Evolutionary conservation across 2,329 filamentous ascomycete species (phyloP).

Genomic region (Colletotrichum sublineola): DNA sequence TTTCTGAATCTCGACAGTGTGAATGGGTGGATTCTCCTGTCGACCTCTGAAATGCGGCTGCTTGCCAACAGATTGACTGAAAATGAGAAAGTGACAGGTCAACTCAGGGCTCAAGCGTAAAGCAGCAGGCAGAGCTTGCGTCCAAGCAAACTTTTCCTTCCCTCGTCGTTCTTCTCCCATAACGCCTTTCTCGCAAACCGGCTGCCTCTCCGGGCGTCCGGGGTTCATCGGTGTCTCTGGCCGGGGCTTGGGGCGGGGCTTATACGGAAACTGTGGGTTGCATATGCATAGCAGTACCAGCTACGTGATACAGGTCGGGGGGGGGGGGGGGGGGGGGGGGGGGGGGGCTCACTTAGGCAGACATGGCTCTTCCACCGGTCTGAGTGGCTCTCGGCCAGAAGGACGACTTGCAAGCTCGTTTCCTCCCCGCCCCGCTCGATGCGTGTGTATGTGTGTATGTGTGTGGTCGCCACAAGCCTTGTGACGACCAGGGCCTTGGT

Average conservation of each 20-base stretch:
- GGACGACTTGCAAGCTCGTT: neutral
- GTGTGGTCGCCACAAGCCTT: constrained; percentile 35
- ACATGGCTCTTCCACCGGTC: neutral
- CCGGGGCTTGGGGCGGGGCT: constrained; percentile 33
- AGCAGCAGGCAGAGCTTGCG: neutral
- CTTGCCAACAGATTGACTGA: constrained; percentile 12
- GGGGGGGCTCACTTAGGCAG: neutral
- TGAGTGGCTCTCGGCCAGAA: neutral
- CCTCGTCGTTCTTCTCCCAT: neutral
- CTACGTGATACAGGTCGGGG: neutral
- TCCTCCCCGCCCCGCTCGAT: neutral
- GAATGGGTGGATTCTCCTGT: constrained; percentile 14
- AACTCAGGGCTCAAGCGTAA: constrained; percentile 2
- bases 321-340: neutral
- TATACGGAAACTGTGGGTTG: constrained; percentile 21
- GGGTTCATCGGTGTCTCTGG: constrained; percentile 25
- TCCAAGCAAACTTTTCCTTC: neutral
- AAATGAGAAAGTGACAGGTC: constrained; percentile 32
- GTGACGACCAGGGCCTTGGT: constrained; percentile 12
- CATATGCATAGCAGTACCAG: constrained; percentile 10
- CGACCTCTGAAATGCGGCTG: neutral
- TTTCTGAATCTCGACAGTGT: constrained; percentile 21
- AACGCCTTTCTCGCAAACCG: constrained; percentile 32
- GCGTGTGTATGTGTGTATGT: neutral
- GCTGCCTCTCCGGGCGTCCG: constrained; percentile 39